Conservation (phyloP, 2,329 filamentous ascomycete genomes). For the Penicillium hordei region DNA sequence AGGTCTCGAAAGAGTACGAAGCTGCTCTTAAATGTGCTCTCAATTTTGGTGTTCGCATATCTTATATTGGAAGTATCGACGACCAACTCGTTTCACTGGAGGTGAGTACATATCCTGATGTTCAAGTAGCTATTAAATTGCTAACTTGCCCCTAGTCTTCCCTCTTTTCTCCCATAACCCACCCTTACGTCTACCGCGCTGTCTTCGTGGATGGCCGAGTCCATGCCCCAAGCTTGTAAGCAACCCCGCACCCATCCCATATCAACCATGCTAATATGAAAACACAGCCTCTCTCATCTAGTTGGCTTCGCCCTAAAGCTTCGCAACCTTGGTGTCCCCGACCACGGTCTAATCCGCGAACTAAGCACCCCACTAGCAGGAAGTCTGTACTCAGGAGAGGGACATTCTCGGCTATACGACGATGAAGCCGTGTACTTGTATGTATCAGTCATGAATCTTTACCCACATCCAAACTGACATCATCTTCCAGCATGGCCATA, state of each 20-base stretch:
- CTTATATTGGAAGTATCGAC: slow-evolving; percentile 91
- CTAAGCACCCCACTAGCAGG: slow-evolving; percentile 85
- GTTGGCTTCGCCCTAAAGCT: slow-evolving; percentile 92
- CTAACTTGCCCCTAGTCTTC: slow-evolving; percentile 59
- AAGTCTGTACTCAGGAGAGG: slow-evolving; percentile 86
- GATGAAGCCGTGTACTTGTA: slow-evolving; percentile 80
- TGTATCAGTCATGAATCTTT: slow-evolving; percentile 26
- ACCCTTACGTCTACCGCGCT: slow-evolving; percentile 93
- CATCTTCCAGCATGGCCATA: slow-evolving; percentile 59
- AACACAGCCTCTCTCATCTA: slow-evolving; percentile 71
- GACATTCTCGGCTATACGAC: slow-evolving; percentile 90
- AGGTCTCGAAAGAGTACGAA: slow-evolving; percentile 79
- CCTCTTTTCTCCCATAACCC: slow-evolving; percentile 77
- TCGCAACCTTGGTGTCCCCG: slow-evolving; percentile 86
- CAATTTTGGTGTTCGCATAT: slow-evolving; percentile 75
- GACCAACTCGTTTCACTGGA: slow-evolving; percentile 94
- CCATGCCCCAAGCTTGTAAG: slow-evolving; percentile 84
- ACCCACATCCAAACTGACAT: neutral
- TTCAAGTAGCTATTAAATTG: neutral
- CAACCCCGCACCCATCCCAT: neutral
- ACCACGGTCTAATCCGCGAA: slow-evolving; percentile 91
- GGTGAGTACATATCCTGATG: slow-evolving; percentile 46
- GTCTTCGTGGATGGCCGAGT: slow-evolving; percentile 92
- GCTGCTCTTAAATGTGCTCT: slow-evolving; percentile 71
- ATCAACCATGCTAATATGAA: slow-evolving; percentile 1